These are phyloP conservation scores for Amphicarpaea edgeworthii DNA, from an alignment of 306 rosid genomes.

Conservation along the genomic window DNA sequence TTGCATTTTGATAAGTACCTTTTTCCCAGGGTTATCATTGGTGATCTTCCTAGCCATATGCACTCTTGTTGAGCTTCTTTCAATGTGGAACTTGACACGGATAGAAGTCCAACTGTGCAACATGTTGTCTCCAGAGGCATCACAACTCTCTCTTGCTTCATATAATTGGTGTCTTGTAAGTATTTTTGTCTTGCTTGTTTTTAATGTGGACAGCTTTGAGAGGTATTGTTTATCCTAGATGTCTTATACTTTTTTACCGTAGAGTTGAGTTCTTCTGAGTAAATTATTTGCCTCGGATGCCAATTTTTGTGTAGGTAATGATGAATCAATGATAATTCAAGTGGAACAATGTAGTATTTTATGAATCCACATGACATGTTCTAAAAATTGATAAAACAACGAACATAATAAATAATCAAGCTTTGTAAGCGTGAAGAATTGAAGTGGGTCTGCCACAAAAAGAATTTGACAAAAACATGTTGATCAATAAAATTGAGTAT, in stretches of 20 bases:
- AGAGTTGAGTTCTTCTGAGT: slow-evolving; percentile 2
- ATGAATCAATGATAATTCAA: slow-evolving; percentile 1
- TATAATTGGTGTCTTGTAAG: slow-evolving; percentile 86
- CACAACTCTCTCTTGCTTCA: slow-evolving; percentile 81
- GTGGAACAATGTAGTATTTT: slow-evolving; percentile 5
- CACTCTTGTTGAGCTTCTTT: slow-evolving; percentile 81
- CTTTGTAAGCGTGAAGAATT: slow-evolving; percentile 34
- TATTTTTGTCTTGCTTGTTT: slow-evolving; percentile 40
- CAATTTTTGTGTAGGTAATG: slow-evolving; percentile 34
- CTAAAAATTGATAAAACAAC: slow-evolving; percentile 10
- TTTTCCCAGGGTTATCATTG: slow-evolving; percentile 71
- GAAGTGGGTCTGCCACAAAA: background rate
- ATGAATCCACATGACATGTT: background rate
- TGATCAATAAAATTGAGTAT: slow-evolving; percentile 13
- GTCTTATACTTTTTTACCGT: slow-evolving; percentile 10
- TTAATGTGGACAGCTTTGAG: slow-evolving; percentile 19
- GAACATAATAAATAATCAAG: slow-evolving; percentile 36
- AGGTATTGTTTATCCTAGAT: slow-evolving; percentile 25
- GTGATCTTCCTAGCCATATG: slow-evolving; percentile 73
- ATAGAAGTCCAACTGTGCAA: slow-evolving; percentile 94
- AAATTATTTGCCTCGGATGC: background rate
- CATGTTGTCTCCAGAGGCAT: slow-evolving; percentile 92
- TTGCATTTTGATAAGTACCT: slow-evolving; percentile 44
- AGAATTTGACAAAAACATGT: slow-evolving; percentile 14
- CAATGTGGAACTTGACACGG: slow-evolving; percentile 99